Evolutionary conservation across 2,329 filamentous ascomycete species (phyloP), one percentile per base, ranked within the genome.

Genomic region (Fusarium penzigii): DNA sequence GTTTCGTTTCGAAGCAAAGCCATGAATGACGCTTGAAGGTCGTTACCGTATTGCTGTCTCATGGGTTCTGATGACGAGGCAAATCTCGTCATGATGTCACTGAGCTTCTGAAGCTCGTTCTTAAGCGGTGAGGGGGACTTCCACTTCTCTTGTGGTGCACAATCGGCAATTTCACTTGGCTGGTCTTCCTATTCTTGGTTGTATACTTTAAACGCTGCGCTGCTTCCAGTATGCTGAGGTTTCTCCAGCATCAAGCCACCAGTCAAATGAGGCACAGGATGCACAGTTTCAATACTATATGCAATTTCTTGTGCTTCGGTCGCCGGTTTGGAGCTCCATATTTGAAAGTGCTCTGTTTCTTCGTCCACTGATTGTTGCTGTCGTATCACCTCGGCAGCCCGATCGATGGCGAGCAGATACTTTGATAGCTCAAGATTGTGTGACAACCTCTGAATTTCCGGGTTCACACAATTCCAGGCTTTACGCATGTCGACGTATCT

Each of bases 31-130:
- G 16, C 9, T 2, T 13, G 29, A 13, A 65, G 58, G 4, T 65
- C 63, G 1, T 53, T 29, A 2, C 63, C 46, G n/a, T 65, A 65
- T 20, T 47, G 47, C 16, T 43, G 46, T n/a, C 59, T 47, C 1
- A 55, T 53, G 3, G 12, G 1, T 1, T 49, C 45, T 0, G 47
- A 7, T 2, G 57, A 61, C 2, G 38, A 10, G 10, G 20, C 10
- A 13, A 64, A 62, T 6, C 12, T 17, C 10, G 48, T 34, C 42
- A 56, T 17, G 2, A 58, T 49, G 1, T 7, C 1, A 13, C 29
- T 39, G 6, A 53, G 40, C 8, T 55, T 44, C 4, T 17, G 5
- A 8, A 48, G 7, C 13, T 51, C 29, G 16, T 44, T 29, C 34
- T 39, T 40, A 14, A 47, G 12, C 14, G 11, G 6, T 6, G 39